Evolutionary conservation across 371 early-diverging fungal genomes (phyloP).

Genomic region (Haplosporangium sp.): DNA sequence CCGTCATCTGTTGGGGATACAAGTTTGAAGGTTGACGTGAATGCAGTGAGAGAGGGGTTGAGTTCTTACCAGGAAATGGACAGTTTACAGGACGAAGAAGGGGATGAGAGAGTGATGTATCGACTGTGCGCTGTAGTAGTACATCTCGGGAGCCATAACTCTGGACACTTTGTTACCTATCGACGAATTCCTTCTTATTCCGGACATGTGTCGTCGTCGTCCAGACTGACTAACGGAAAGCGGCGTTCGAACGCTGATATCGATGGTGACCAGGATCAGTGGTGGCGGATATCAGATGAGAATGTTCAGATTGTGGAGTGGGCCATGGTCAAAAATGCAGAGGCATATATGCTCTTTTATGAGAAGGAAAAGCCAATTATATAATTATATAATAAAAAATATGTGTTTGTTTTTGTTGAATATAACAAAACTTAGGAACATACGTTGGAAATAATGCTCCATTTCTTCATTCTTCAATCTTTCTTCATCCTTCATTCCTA

Average conservation of each 20-base stretch:
- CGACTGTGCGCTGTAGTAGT: slow-evolving; percentile 69
- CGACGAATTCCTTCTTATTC: slow-evolving; percentile 55
- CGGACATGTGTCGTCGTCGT: background rate
- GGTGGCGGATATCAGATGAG: slow-evolving; percentile 82
- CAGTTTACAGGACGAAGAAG: background rate
- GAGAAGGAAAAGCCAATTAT: slow-evolving; percentile 51
- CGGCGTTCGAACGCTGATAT: background rate
- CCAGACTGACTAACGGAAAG: background rate
- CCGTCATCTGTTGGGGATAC: too few relatives aligned
- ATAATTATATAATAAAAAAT: too few relatives aligned
- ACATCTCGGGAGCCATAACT: slow-evolving; percentile 76
- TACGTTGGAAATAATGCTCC: too few relatives aligned
- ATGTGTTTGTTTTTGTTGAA: too few relatives aligned
- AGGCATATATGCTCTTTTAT: slow-evolving; percentile 81
- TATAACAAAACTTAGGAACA: too few relatives aligned
- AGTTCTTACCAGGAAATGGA: background rate
- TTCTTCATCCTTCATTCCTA: too few relatives aligned
- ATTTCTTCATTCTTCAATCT: too few relatives aligned
- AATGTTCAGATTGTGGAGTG: slow-evolving; percentile 63
- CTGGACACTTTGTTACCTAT: slow-evolving; percentile 78
- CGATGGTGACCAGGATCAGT: slow-evolving; percentile 29
- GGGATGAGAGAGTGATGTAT: slow-evolving; percentile 58
- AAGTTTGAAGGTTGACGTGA: too few relatives aligned
- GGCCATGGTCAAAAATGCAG: slow-evolving; percentile 61
- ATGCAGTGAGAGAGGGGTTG: too few relatives aligned